These are phyloP conservation scores for Adenanthera pavonina DNA, from an alignment of 306 rosid species.

Conservation along the genomic window DNA sequence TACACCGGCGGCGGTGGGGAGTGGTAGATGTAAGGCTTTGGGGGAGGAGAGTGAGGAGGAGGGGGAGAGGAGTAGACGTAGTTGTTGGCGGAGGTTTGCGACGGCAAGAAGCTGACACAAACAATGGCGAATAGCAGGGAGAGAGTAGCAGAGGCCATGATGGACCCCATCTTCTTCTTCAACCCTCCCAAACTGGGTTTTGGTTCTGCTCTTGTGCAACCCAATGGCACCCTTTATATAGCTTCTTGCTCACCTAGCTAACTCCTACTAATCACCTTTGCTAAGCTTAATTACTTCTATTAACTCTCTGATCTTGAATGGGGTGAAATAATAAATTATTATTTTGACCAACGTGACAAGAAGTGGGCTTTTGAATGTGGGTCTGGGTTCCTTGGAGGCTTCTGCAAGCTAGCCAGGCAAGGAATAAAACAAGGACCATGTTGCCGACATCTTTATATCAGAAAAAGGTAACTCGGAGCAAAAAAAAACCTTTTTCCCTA, in stretches of 20 bases:
- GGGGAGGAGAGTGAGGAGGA: slow-evolving; percentile 42
- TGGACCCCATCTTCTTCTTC: slow-evolving; percentile 54
- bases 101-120: slow-evolving; percentile 46
- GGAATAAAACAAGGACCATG: too few relatives aligned
- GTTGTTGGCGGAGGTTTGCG: slow-evolving; percentile 48
- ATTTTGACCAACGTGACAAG: background rate
- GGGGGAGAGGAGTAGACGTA: slow-evolving; percentile 67
- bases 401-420: too few relatives aligned
- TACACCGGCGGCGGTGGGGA: slow-evolving; percentile 40
- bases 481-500: too few relatives aligned
- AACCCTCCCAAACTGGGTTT: slow-evolving; percentile 37
- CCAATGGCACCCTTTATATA: slow-evolving; percentile 53
- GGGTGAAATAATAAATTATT: too few relatives aligned
- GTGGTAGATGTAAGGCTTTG: slow-evolving; percentile 23
- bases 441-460: too few relatives aligned
- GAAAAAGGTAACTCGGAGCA: too few relatives aligned
- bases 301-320: too few relatives aligned
- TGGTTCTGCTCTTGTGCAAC: slow-evolving; percentile 32
- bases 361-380: slow-evolving; percentile 3
- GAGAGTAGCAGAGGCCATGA: slow-evolving; percentile 52
- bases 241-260: slow-evolving; percentile 46
- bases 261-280: slow-evolving; percentile 31
- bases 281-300: background rate
- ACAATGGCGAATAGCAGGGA: slow-evolving; percentile 53
- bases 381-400: too few relatives aligned